Conservation (phyloP, 1,284 basidiomycete genomes). For the Cutaneotrichosporon arboriforme region DNA sequence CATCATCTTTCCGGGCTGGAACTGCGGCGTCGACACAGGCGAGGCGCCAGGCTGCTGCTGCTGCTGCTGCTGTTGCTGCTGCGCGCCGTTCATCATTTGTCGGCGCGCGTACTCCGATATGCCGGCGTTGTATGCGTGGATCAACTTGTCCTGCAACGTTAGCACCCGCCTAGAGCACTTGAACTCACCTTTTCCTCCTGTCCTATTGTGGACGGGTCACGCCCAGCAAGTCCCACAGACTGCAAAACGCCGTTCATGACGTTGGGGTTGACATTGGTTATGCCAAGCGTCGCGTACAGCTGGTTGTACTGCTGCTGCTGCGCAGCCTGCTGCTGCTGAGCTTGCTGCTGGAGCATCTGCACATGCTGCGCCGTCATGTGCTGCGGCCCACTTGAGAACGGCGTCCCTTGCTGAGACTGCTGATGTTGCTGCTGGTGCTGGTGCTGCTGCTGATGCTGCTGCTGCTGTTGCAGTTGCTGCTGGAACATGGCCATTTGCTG, state of each 20-base stretch:
- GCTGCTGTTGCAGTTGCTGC: conserved; percentile 10
- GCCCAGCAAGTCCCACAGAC: conserved; percentile 27
- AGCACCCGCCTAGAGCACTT: neutral
- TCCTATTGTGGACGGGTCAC: conserved; percentile 27
- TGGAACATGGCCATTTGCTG: conserved; percentile 4
- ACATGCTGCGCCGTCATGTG: conserved; percentile 19
- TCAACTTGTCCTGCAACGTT: conserved; percentile 11
- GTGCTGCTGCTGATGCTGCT: conserved; percentile 15
- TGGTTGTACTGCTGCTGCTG: conserved; percentile 3
- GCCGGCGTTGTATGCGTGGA: conserved; percentile 20
- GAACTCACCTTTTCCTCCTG: conserved; percentile 36
- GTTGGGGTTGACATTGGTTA: conserved; percentile 25
- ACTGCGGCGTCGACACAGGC: conserved; percentile 13
- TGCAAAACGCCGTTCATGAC: conserved; percentile 34
- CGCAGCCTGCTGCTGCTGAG: conserved; percentile 2
- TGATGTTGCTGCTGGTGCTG: conserved; percentile 17
- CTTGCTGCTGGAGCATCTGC: conserved; percentile 23
- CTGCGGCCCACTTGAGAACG: conserved; percentile 17
- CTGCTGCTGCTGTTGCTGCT: conserved; percentile 1
- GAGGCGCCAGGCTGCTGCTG: conserved; percentile 8
- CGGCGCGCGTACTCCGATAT: conserved; percentile 9
- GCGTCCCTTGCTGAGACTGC: conserved; percentile 7
- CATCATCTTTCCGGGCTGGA: conserved; percentile 5
- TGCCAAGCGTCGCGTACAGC: neutral
- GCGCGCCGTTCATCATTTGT: conserved; percentile 9